Evolutionary conservation across 352 stramenopile genomes (phyloP).

Genomic region (Phytophthora macrochlamydospora): DNA sequence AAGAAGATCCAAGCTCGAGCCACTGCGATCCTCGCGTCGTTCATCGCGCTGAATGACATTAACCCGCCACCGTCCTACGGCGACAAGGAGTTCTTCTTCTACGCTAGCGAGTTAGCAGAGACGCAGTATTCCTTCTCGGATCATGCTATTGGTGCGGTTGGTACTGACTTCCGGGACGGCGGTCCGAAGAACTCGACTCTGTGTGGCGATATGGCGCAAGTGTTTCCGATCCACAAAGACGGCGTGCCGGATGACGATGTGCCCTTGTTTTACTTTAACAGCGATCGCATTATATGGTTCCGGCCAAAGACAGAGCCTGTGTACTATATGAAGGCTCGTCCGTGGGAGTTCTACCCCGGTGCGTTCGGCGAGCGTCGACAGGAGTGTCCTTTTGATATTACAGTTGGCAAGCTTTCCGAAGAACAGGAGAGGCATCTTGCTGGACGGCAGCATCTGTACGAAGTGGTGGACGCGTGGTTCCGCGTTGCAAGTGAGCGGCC

Average conservation of each 20-base stretch:
- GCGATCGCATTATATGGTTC: constrained; percentile 40
- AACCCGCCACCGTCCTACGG: constrained; percentile 44
- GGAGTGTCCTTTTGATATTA: constrained; percentile 44
- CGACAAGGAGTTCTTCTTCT: constrained; percentile 56
- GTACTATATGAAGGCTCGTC: constrained; percentile 35
- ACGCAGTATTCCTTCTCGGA: constrained; percentile 40
- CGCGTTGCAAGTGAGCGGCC: constrained; percentile 28
- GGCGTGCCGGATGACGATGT: constrained; percentile 25
- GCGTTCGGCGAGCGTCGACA: constrained; percentile 35
- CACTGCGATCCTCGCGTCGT: constrained; percentile 45
- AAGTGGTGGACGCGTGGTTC: constrained; percentile 33
- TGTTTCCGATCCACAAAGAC: constrained; percentile 30
- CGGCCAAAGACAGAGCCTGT: constrained; percentile 28
- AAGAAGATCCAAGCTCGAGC: constrained; percentile 40
- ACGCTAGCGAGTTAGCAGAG: constrained; percentile 50
- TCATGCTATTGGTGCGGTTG: constrained; percentile 42
- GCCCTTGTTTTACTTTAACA: constrained; percentile 49
- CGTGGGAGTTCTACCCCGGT: constrained; percentile 40
- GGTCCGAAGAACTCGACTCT: constrained; percentile 28
- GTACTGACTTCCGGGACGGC: constrained; percentile 20
- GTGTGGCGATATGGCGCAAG: constrained; percentile 51
- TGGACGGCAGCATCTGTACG: constrained; percentile 40
- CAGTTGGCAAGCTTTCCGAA: constrained; percentile 29
- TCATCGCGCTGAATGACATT: constrained; percentile 30
- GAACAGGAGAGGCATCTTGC: constrained; percentile 36